Evolutionary conservation across 768 basidiomycete species (phyloP), one percentile per base, ranked within the genome.

Genomic region (Tylopilus sp.): DNA sequence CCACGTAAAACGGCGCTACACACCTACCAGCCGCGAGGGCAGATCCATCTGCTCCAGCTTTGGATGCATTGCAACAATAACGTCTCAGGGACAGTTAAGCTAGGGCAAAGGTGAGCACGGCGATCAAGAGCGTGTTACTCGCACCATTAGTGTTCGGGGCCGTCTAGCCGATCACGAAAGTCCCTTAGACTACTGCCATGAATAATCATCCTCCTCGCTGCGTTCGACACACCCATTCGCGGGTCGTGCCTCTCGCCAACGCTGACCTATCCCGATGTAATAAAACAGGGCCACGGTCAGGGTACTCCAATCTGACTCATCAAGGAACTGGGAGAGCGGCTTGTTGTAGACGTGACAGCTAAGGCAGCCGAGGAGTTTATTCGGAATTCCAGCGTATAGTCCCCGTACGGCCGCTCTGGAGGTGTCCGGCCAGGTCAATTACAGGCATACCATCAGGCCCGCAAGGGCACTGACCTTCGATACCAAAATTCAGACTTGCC

Each of bases 401-500:
- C 17, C 78, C 75, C 53, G 76, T 64, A 33, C 69, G 69, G 40
- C 73, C 71, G 57, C 73, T 69, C 40, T 68, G 68, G 18, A 80
- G 74, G 22, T 76, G 75, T 31, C 75, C 75, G 35, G 82, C 82
- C 12, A 79, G 67, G 56, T 79, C 76, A 51, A 82, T 70, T 48
- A 82, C 65, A 56, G 80, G 70, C 56, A 82, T 68, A 36, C n/a
- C n/a, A 72, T 71, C 23, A 73, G 53, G 44, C 69, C 69, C 28
- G 71, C 56, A 50, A 75, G 60, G 35, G 81, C 68, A 47, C 76
- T 58, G 48, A 80, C 75, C 69, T n/a, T 76, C 74, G 63, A 75
- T 67, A 26, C 62, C 72, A 78, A 62, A 85, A 81, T 63, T 83
- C 81, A 39, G 75, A 68, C 58, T 76, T 75, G 17, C 80, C 81